Percentiles rank a stretch among this genome's conserved stretches.
phyloP scores from a whole-genome alignment of 495 filamentous ascomycete species.

The Halenospora varia region DNA sequence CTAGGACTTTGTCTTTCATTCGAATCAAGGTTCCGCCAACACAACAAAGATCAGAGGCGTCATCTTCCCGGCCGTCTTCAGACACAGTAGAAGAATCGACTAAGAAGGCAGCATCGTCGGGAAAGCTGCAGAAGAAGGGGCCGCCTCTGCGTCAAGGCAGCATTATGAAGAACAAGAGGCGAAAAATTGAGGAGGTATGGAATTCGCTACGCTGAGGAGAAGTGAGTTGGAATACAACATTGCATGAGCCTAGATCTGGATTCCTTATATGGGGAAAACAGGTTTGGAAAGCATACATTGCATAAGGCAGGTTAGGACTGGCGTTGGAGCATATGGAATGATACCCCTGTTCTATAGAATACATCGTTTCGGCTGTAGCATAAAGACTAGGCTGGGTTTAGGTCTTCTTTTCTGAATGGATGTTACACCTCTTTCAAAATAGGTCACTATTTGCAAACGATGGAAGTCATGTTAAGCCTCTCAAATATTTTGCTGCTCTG shows the following conservation, averaged over 20 bases:
- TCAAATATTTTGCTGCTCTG: too few relatives aligned
- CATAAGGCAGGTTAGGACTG: background rate
- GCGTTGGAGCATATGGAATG: background rate
- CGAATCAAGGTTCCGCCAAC: constrained; percentile 4
- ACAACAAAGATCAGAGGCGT: background rate
- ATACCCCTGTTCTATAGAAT: background rate
- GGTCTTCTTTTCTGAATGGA: background rate
- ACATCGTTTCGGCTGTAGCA: background rate
- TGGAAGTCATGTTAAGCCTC: too few relatives aligned
- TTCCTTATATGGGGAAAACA: too few relatives aligned
- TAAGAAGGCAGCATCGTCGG: background rate
- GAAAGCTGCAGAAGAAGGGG: background rate
- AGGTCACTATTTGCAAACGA: too few relatives aligned
- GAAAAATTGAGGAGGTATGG: constrained; percentile 13
- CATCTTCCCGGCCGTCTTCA: background rate
- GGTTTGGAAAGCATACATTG: too few relatives aligned
- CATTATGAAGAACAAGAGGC: constrained; percentile 8
- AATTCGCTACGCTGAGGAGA: constrained; percentile 2
- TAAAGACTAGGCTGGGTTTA: background rate
- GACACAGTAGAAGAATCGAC: background rate
- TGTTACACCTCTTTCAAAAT: too few relatives aligned
- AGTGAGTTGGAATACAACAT: background rate
- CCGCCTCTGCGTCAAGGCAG: background rate
- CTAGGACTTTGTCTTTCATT: constrained; percentile 6
- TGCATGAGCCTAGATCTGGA: too few relatives aligned